phyloP scores from a whole-genome alignment of 2,329 filamentous ascomycete genomes.

The Scorias spongiosa region DNA sequence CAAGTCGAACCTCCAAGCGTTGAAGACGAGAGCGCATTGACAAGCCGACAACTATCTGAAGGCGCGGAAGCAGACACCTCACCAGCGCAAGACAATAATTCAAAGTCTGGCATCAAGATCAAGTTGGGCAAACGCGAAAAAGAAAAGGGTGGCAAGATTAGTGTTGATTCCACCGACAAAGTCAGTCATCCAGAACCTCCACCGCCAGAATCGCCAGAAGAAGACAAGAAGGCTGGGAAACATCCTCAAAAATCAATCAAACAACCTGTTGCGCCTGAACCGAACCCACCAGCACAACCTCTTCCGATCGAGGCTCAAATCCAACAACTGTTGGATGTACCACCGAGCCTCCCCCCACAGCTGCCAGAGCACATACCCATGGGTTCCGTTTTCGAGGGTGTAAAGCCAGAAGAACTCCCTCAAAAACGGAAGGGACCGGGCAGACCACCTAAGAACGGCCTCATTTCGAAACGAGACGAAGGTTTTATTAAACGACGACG shows the following conservation, averaged over 20 bases:
- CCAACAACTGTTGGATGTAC: not conserved
- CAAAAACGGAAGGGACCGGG: conserved; percentile 61
- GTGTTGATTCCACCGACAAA: not conserved
- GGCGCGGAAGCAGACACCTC: conserved; percentile 34
- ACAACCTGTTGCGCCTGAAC: not conserved
- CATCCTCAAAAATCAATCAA: conserved; percentile 4
- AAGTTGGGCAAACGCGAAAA: conserved; percentile 7
- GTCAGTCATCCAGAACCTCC: conserved; percentile 15
- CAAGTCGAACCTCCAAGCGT: conserved; percentile 18
- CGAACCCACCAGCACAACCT: not conserved
- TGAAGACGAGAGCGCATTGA: conserved; percentile 33
- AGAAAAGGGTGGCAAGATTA: conserved; percentile 1
- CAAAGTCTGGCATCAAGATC: conserved; percentile 10
- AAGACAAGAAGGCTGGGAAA: conserved; percentile 5
- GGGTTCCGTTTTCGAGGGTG: conserved; percentile 17
- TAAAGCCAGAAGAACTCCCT: conserved; percentile 24
- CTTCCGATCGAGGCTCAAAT: not conserved
- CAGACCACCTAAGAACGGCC: conserved; percentile 67
- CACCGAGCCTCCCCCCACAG: not conserved
- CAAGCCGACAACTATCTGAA: conserved; percentile 1
- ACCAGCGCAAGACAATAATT: conserved; percentile 4
- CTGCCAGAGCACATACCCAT: conserved; percentile 8
- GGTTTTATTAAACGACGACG: conserved; percentile 19
- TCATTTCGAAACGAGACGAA: conserved; percentile 63
- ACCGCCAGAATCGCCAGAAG: conserved; percentile 7